A percentile compares a stretch with the other conserved stretches of the same genome.
phyloP scores from a whole-genome alignment of 345 rosid species.

The Melaleuca quinquenervia region DNA sequence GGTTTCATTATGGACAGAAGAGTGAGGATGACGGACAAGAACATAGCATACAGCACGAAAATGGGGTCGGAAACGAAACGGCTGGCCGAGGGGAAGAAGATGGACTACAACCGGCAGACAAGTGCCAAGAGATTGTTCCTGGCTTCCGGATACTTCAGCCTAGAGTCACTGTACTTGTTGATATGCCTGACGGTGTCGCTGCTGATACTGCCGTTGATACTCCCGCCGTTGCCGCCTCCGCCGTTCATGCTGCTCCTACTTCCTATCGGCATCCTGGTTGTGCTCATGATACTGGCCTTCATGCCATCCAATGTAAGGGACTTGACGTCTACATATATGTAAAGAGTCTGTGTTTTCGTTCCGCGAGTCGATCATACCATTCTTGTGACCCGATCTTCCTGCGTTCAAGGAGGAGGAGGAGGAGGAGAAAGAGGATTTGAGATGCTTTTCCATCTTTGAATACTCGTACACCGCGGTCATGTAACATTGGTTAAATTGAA shows the following conservation, averaged over 20 bases:
- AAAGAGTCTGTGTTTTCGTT: neutral
- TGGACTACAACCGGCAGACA: conserved; percentile 14
- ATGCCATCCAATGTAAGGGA: conserved; percentile 49
- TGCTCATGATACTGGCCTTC: conserved; percentile 66
- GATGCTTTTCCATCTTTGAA: neutral
- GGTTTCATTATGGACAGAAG: conserved; percentile 17
- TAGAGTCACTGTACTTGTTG: conserved; percentile 47
- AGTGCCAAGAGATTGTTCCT: conserved; percentile 22
- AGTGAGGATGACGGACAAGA: neutral
- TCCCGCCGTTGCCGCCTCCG: conserved; percentile 83
- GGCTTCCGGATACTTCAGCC: conserved; percentile 36
- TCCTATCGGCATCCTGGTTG: conserved; percentile 54
- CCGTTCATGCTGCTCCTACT: conserved; percentile 69
- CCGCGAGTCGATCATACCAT: neutral
- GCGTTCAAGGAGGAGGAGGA: neutral
- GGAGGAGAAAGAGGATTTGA: neutral
- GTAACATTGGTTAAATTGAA: neutral
- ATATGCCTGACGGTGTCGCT: conserved; percentile 54
- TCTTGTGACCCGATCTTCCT: neutral
- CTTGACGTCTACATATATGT: conserved; percentile 20
- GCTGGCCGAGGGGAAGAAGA: conserved; percentile 7
- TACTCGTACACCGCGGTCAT: neutral
- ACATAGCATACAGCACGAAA: neutral
- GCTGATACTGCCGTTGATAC: conserved; percentile 66
- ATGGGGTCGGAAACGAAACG: neutral